Evolutionary conservation across 805 yeast species (phyloP).

Genomic region (Nematodospora valgi): DNA sequence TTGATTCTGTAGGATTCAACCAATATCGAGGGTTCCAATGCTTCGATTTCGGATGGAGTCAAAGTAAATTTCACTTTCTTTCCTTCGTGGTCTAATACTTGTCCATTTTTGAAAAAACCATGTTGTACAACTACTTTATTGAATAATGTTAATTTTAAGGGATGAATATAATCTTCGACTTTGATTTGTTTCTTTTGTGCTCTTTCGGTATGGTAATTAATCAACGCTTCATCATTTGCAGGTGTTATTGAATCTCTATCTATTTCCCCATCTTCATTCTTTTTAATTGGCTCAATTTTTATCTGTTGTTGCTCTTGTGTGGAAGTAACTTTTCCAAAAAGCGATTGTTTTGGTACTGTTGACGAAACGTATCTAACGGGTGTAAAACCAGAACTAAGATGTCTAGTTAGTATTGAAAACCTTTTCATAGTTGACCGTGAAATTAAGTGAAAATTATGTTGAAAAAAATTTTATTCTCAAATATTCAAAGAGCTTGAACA

Average conservation of each 20-base stretch:
- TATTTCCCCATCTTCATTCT: neutral
- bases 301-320: constrained; percentile 4
- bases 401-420: constrained; percentile 1
- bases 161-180: constrained; percentile 60
- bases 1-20: constrained; percentile 77
- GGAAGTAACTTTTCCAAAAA: constrained; percentile 5
- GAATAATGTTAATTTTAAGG: constrained; percentile 68
- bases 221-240: constrained; percentile 36
- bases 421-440: neutral
- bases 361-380: constrained; percentile 1
- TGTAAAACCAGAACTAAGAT: neutral
- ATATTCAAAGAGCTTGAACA: no score
- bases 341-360: neutral
- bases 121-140: constrained; percentile 54
- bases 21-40: constrained; percentile 85
- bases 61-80: constrained; percentile 54
- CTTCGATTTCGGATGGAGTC: constrained; percentile 62
- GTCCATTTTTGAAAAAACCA: constrained; percentile 68
- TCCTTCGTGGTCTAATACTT: constrained; percentile 43
- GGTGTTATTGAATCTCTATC: constrained; percentile 21
- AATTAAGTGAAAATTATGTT: constrained; percentile 1
- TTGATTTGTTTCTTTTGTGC: constrained; percentile 37
- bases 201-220: constrained; percentile 46
- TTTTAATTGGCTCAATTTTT: neutral
- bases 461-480: neutral